These are phyloP conservation scores for Pezicula rhizophila DNA, from an alignment of 2,329 filamentous ascomycete genomes.

Conservation along the genomic window DNA sequence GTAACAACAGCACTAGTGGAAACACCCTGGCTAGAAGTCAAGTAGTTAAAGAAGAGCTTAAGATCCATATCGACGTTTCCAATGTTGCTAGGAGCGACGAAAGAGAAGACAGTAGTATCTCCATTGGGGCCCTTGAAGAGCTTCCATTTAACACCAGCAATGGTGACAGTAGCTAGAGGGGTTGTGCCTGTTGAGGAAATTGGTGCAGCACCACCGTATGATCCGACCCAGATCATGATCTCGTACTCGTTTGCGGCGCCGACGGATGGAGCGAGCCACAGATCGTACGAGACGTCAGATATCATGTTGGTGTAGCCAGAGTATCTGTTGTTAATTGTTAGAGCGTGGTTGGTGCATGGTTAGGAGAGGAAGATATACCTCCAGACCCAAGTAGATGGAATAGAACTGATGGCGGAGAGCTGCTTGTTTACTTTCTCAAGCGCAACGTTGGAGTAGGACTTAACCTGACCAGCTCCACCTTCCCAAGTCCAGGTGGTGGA, in stretches of 20 bases:
- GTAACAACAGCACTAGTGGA: conserved; percentile 44
- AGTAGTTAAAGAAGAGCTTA: conserved; percentile 50
- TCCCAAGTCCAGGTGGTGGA: conserved; percentile 37
- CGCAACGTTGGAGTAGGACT: conserved; percentile 23
- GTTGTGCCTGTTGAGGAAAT: conserved; percentile 44
- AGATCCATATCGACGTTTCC: conserved; percentile 50
- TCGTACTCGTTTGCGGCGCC: conserved; percentile 45
- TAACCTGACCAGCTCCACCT: conserved; percentile 22
- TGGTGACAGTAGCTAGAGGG: conserved; percentile 44
- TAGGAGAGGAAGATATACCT: conserved; percentile 19
- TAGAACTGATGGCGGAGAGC: conserved; percentile 29
- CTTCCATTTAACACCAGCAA: conserved; percentile 48
- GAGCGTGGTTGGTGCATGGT: not conserved
- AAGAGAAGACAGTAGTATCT: conserved; percentile 54
- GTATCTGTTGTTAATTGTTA: conserved; percentile 29
- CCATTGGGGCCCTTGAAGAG: conserved; percentile 54
- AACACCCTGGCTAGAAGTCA: conserved; percentile 42
- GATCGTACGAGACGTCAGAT: conserved; percentile 55
- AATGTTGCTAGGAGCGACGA: conserved; percentile 41
- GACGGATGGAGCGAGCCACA: conserved; percentile 51
- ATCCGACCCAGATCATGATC: conserved; percentile 58
- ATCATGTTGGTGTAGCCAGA: conserved; percentile 38
- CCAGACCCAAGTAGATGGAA: conserved; percentile 33
- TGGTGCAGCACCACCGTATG: conserved; percentile 49
- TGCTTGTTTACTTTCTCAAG: conserved; percentile 26